These are phyloP conservation scores for Aspergillus steynii DNA, from an alignment of 495 filamentous ascomycete species.

Conservation along the genomic window DNA sequence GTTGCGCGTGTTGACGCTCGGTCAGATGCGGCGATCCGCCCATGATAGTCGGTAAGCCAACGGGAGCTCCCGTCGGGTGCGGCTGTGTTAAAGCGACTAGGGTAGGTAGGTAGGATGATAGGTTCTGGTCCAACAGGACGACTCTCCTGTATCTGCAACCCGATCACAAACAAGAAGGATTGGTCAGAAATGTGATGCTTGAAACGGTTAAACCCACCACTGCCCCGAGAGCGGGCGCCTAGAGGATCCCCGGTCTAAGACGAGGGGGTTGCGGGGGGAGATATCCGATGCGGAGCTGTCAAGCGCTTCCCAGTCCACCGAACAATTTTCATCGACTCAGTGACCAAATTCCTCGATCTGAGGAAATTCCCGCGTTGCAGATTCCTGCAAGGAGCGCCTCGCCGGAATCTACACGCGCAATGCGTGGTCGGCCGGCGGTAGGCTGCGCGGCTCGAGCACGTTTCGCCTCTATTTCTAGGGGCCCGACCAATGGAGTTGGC, in stretches of 20 bases:
- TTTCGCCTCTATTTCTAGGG: not conserved
- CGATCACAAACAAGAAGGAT: not conserved
- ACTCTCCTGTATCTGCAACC: not conserved
- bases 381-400: slow-evolving; percentile 17
- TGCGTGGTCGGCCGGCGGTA: slow-evolving; percentile 1
- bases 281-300: slow-evolving; percentile 14
- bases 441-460: not conserved
- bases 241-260: not conserved
- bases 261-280: slow-evolving; percentile 11
- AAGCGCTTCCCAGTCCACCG: slow-evolving; percentile 3
- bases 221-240: slow-evolving; percentile 10
- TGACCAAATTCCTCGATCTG: slow-evolving; percentile 4
- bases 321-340: slow-evolving; percentile 2
- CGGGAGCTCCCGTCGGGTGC: slow-evolving; percentile 1
- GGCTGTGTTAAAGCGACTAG: not conserved
- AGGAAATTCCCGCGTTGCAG: slow-evolving; percentile 4
- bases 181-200: not conserved
- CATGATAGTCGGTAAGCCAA: slow-evolving; percentile 12
- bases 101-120: not conserved
- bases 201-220: slow-evolving; percentile 9
- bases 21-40: slow-evolving; percentile 19
- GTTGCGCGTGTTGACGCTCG: slow-evolving; percentile 24
- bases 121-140: not conserved
- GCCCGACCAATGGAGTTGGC: not conserved
- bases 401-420: slow-evolving; percentile 16